These are phyloP conservation scores for Puccinia hordei DNA, from an alignment of 1,284 basidiomycete species.

Conservation along the genomic window DNA sequence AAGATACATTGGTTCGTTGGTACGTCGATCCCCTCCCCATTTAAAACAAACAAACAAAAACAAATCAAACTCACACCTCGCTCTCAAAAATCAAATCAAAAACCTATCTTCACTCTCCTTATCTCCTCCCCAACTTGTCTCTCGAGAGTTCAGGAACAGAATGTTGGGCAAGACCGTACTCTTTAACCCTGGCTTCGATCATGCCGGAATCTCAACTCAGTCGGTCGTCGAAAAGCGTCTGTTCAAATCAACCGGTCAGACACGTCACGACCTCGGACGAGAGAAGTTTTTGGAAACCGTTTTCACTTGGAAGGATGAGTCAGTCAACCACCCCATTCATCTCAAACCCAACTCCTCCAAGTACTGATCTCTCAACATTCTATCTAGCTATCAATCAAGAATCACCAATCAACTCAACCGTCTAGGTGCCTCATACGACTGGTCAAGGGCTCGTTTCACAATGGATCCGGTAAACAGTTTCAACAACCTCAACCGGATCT, in stretches of 20 bases:
- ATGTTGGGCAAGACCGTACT: slow-evolving; percentile 93
- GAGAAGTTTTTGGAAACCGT: slow-evolving; percentile 90
- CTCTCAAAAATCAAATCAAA: too few relatives aligned
- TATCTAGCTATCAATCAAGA: slow-evolving; percentile 75
- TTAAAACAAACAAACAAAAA: too few relatives aligned
- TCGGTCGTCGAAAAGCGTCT: slow-evolving; percentile 94
- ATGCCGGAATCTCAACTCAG: slow-evolving; percentile 98
- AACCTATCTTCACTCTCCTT: too few relatives aligned
- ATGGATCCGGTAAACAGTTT: slow-evolving; percentile 75
- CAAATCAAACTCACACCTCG: not conserved
- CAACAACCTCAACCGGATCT: not conserved
- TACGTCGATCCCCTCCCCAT: too few relatives aligned
- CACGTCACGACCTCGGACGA: slow-evolving; percentile 89
- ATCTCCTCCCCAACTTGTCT: too few relatives aligned
- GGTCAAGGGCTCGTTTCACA: slow-evolving; percentile 90
- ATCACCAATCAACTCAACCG: slow-evolving; percentile 88
- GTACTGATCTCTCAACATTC: not conserved
- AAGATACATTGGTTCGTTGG: slow-evolving; percentile 87
- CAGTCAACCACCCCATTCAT: slow-evolving; percentile 57
- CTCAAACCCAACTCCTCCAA: not conserved
- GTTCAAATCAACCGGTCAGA: slow-evolving; percentile 78
- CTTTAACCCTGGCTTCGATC: slow-evolving; percentile 94
- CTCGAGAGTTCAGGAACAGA: slow-evolving; percentile 69
- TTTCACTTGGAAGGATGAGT: slow-evolving; percentile 97
- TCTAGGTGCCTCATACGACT: slow-evolving; percentile 91